Percentiles rank a stretch among this genome's conserved stretches.
These are phyloP conservation scores for Ganoderma leucocontextum DNA, from an alignment of 1,284 basidiomycete species.

Conservation along the genomic window DNA sequence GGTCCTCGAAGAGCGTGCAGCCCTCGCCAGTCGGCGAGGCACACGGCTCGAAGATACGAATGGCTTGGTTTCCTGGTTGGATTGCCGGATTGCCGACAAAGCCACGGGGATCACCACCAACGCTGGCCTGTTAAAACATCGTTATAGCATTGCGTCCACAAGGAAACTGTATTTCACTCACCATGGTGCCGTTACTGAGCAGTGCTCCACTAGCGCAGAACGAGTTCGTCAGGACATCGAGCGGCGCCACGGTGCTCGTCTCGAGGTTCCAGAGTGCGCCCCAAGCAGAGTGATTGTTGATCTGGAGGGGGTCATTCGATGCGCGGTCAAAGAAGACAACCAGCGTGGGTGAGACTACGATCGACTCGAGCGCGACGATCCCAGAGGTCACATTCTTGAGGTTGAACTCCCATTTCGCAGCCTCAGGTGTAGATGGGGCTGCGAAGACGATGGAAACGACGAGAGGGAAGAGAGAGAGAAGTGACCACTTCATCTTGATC, in stretches of 20 bases:
- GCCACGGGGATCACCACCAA: slow-evolving; percentile 54
- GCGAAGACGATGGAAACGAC: slow-evolving; percentile 8
- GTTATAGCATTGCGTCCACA: background rate
- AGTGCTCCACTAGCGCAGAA: slow-evolving; percentile 72
- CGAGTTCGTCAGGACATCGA: slow-evolving; percentile 71
- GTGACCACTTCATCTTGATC: slow-evolving; percentile 26
- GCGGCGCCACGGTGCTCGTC: slow-evolving; percentile 56
- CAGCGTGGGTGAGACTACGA: slow-evolving; percentile 55
- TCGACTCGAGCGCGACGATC: slow-evolving; percentile 56
- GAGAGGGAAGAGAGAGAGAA: slow-evolving; percentile 21
- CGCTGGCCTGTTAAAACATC: slow-evolving; percentile 44
- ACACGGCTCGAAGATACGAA: slow-evolving; percentile 51
- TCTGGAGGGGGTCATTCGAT: slow-evolving; percentile 58
- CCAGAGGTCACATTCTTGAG: slow-evolving; percentile 51
- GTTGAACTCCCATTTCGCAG: slow-evolving; percentile 37
- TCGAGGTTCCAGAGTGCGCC: slow-evolving; percentile 58
- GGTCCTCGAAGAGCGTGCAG: slow-evolving; percentile 52
- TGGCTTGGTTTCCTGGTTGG: slow-evolving; percentile 36
- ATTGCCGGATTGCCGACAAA: slow-evolving; percentile 44
- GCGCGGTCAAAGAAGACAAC: slow-evolving; percentile 57
- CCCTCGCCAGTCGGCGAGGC: slow-evolving; percentile 45
- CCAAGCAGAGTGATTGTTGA: slow-evolving; percentile 73
- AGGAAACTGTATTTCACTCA: slow-evolving; percentile 25
- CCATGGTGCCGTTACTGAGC: slow-evolving; percentile 59
- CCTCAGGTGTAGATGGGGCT: slow-evolving; percentile 27